A percentile compares a stretch with the other conserved stretches of the same genome.
phyloP scores from a whole-genome alignment of 768 basidiomycete species.

The Phanerodontia chrysosporium region DNA sequence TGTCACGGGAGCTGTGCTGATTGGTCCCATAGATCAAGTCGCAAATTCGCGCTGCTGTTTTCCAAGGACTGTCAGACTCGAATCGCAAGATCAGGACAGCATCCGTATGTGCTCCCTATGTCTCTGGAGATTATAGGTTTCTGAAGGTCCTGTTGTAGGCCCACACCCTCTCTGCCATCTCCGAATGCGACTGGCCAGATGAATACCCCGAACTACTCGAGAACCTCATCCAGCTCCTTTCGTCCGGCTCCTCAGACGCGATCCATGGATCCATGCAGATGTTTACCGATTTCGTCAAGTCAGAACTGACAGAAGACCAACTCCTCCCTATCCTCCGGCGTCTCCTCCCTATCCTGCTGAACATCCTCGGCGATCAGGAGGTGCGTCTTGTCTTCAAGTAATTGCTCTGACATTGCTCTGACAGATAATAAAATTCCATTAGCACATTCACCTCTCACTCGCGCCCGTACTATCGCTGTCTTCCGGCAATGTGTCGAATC shows the following conservation, averaged over 20 bases:
- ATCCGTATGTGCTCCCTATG: constrained; percentile 49
- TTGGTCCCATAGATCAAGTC: constrained; percentile 56
- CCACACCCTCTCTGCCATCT: constrained; percentile 81
- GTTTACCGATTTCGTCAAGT: constrained; percentile 89
- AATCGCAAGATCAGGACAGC: constrained; percentile 83
- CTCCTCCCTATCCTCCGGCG: constrained; percentile 87
- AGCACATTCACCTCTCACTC: constrained; percentile 73
- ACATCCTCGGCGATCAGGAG: constrained; percentile 72
- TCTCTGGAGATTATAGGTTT: constrained; percentile 61
- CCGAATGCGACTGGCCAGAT: constrained; percentile 94
- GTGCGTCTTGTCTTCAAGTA: constrained; percentile 33
- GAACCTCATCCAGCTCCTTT: constrained; percentile 70
- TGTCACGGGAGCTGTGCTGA: background rate
- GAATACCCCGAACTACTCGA: constrained; percentile 88
- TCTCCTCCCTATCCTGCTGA: constrained; percentile 79
- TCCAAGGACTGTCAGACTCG: constrained; percentile 80
- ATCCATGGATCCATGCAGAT: constrained; percentile 98
- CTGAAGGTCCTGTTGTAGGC: constrained; percentile 52
- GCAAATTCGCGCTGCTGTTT: constrained; percentile 73
- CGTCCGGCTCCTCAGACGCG: constrained; percentile 63
- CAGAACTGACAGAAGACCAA: constrained; percentile 92
- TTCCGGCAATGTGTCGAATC: constrained; percentile 88
- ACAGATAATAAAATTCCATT: background rate
- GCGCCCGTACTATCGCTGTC: constrained; percentile 80
- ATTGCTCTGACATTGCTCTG: background rate